Evolutionary conservation across 2,329 filamentous ascomycete species (phyloP).

Genomic region (Diplocarpon mali): DNA sequence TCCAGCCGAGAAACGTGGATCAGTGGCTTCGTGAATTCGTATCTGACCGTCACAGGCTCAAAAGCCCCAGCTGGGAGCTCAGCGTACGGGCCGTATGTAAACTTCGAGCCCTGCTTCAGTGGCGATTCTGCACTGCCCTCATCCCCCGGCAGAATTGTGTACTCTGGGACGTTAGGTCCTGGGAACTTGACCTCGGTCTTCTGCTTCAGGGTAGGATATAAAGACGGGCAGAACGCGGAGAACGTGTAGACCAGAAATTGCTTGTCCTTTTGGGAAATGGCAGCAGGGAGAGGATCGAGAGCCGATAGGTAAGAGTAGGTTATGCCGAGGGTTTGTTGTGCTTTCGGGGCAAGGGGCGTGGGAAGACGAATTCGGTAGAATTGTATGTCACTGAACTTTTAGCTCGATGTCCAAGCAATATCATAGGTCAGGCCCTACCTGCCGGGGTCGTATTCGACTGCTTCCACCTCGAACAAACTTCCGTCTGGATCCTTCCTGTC

Average conservation of each 20-base stretch:
- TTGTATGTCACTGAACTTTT: slow-evolving; percentile 49
- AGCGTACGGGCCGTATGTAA: slow-evolving; percentile 83
- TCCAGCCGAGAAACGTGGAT: slow-evolving; percentile 70
- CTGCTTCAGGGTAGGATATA: slow-evolving; percentile 80
- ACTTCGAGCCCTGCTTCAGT: slow-evolving; percentile 71
- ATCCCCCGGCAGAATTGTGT: slow-evolving; percentile 59
- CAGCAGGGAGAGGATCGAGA: slow-evolving; percentile 68
- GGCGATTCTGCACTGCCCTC: slow-evolving; percentile 50
- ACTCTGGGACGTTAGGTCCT: slow-evolving; percentile 68
- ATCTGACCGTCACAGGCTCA: slow-evolving; percentile 68
- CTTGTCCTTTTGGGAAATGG: slow-evolving; percentile 72
- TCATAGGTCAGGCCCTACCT: slow-evolving; percentile 33
- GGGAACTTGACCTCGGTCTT: slow-evolving; percentile 95
- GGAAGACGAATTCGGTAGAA: slow-evolving; percentile 81
- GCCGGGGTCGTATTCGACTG: slow-evolving; percentile 51
- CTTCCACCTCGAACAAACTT: slow-evolving; percentile 57
- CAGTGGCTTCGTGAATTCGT: slow-evolving; percentile 91
- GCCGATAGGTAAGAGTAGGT: slow-evolving; percentile 71
- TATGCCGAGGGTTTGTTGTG: slow-evolving; percentile 78
- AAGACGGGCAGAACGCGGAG: slow-evolving; percentile 72
- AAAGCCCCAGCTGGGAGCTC: slow-evolving; percentile 68
- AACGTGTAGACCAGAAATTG: slow-evolving; percentile 83
- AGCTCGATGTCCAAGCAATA: slow-evolving; percentile 10
- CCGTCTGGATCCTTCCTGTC: slow-evolving; percentile 72
- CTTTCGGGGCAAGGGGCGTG: slow-evolving; percentile 60